These are phyloP conservation scores for Kernera saxatilis DNA, from an alignment of 345 rosid genomes.

Conservation along the genomic window DNA sequence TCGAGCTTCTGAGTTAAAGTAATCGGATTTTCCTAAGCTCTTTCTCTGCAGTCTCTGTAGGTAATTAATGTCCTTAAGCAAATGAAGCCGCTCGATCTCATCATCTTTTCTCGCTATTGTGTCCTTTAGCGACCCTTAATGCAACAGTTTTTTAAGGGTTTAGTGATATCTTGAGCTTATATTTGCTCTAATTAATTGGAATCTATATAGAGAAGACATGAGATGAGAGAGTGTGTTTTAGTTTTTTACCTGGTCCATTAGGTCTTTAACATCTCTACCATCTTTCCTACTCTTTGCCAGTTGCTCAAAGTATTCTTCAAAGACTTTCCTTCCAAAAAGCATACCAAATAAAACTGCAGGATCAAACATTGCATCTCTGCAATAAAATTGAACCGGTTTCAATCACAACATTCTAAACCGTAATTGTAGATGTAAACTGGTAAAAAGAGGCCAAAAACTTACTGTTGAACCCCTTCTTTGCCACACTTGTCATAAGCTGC, in stretches of 20 bases:
- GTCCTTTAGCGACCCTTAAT: slow-evolving; percentile 84
- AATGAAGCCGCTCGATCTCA: slow-evolving; percentile 74
- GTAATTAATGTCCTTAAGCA: slow-evolving; percentile 58
- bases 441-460: slow-evolving; percentile 24
- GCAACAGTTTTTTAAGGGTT: neutral
- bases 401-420: slow-evolving; percentile 35
- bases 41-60: slow-evolving; percentile 15
- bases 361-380: slow-evolving; percentile 82
- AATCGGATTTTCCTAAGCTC: slow-evolving; percentile 22
- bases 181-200: too few species aligned
- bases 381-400: slow-evolving; percentile 37
- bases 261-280: slow-evolving; percentile 68
- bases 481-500: slow-evolving; percentile 82
- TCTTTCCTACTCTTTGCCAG: slow-evolving; percentile 83
- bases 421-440: neutral
- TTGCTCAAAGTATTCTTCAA: slow-evolving; percentile 90
- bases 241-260: slow-evolving; percentile 63
- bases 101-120: slow-evolving; percentile 70
- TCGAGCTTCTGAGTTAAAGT: slow-evolving; percentile 17
- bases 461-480: slow-evolving; percentile 73
- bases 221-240: neutral
- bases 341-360: slow-evolving; percentile 89
- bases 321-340: slow-evolving; percentile 83
- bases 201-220: neutral
- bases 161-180: neutral